These are phyloP conservation scores for Cladosporium sp. DNA, from an alignment of 2,329 filamentous ascomycete genomes.

Conservation along the genomic window DNA sequence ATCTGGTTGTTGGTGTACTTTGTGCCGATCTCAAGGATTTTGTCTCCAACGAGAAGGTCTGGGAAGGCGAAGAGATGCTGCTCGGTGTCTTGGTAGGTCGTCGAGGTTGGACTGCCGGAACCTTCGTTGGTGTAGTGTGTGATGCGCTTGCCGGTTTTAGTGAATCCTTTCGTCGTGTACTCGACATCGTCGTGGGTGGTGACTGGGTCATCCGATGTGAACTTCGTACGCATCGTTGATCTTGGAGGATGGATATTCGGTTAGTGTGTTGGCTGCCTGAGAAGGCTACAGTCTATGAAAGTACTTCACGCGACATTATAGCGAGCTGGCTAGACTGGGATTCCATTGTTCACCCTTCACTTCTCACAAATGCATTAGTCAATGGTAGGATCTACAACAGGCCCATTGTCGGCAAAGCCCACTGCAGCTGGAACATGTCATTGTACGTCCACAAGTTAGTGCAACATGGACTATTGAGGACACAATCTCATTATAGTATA, in stretches of 20 bases:
- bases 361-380: neutral
- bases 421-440: neutral
- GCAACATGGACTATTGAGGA: neutral
- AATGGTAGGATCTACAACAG: neutral
- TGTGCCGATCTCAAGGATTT: neutral
- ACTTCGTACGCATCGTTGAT: neutral
- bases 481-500: neutral
- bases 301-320: neutral
- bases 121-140: neutral
- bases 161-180: neutral
- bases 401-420: neutral
- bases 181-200: neutral
- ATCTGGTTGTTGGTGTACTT: neutral
- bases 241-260: neutral
- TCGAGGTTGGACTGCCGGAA: neutral
- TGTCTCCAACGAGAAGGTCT: neutral
- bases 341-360: neutral
- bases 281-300: neutral
- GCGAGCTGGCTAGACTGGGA: neutral
- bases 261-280: neutral
- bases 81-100: neutral
- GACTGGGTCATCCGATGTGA: neutral
- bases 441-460: neutral
- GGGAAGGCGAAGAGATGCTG: constrained; percentile 3
- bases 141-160: neutral